phyloP scores from a whole-genome alignment of 306 rosid species.

The Gastrolobium villosum region DNA sequence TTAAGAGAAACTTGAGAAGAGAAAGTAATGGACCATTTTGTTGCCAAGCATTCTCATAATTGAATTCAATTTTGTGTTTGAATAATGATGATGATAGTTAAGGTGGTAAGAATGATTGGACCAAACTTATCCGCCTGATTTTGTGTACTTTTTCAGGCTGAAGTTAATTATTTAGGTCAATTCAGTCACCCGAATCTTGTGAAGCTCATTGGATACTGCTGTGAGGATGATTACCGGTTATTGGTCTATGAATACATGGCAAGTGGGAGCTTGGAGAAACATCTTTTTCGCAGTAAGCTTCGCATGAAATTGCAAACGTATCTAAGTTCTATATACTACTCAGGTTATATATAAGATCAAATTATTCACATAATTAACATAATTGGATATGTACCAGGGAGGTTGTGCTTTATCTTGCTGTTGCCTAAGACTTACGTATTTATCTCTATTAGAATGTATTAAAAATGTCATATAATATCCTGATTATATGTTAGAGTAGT shows the following conservation, averaged over 20 bases:
- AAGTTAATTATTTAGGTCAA: conserved; percentile 95
- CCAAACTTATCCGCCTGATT: conserved; percentile 32
- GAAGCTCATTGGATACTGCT: conserved; percentile 95
- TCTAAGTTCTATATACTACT: conserved; percentile 11
- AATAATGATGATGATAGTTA: conserved; percentile 24
- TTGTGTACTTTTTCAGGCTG: conserved; percentile 77
- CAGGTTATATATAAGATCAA: neutral
- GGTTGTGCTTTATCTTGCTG: conserved; percentile 21
- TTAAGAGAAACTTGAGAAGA: conserved; percentile 3
- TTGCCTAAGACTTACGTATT: neutral
- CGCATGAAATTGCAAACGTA: neutral
- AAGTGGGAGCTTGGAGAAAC: conserved; percentile 95
- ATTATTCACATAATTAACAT: conserved; percentile 21
- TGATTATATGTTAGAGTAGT: no score
- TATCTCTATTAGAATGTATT: neutral
- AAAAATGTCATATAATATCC: no score
- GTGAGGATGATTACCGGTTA: conserved; percentile 93
- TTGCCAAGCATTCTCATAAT: neutral
- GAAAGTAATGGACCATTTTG: conserved; percentile 18
- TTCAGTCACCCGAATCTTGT: conserved; percentile 91
- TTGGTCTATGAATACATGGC: conserved; percentile 98
- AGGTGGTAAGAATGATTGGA: conserved; percentile 27
- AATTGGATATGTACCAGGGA: neutral
- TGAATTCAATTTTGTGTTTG: conserved; percentile 37
- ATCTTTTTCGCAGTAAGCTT: conserved; percentile 94